Evolutionary conservation across 169 alveolate genomes (phyloP), one percentile per base, ranked within the genome.

Genomic region (Eimeria praecox): DNA sequence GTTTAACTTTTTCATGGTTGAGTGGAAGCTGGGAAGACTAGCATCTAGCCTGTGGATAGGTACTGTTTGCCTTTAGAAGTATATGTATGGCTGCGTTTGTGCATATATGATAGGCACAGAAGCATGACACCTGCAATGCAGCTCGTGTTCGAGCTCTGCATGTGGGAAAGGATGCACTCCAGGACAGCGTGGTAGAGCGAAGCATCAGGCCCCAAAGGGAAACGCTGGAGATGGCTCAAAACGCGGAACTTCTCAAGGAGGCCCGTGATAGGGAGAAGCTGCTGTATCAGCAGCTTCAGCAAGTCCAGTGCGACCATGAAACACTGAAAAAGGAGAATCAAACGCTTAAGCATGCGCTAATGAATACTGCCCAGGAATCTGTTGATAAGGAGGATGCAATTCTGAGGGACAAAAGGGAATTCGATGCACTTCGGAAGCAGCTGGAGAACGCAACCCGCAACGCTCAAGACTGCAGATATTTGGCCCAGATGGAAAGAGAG

Each of bases 401-500:
- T 62, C 46, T 38, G 40, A 46, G 78, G 27, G 69, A 86, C n/a
- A 35, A 62, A 62, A 40, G 9, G 46, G 93, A 86, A 22, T 86
- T 38, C 44, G 62, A 56, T 24, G 80, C 24, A 18, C 93, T 86
- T 86, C 33, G 27, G 59, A 62, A 46, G 83, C 64, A 30, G 18
- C 0, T 86, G 64, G 42, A 86, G 52, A 46, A 38, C 42, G 93
- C 93, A 54, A 46, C 64, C 38, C 93, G 56, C 33, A 62, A 62
- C 93, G 93, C 82, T 4, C 40, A 59, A 56, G 93, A 62, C 59
- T 59, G 56, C 66, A 54, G 52, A 42, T 86, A 86, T 40, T 66
- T 54, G 69, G 93, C 93, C 20, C 93, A 56, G 59, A 62, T 86
- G 66, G 93, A 86, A 40, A 86, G 80, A 35, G 93, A 86, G 49